Evolutionary conservation across 805 yeast genomes (phyloP).

Genomic region (Torulaspora gathmanii): DNA sequence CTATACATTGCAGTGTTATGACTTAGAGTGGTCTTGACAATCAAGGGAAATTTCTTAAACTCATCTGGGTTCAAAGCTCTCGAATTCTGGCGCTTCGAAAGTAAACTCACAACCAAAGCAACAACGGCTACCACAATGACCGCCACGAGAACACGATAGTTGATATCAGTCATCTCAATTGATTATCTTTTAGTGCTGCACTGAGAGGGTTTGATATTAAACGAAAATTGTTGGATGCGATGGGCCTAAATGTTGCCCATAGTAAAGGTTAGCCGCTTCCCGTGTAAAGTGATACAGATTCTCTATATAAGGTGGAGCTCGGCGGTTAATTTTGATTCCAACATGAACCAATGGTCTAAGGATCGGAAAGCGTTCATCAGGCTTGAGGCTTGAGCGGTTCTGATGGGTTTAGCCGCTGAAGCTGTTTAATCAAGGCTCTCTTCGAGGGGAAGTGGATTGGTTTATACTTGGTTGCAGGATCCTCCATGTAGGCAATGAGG

Average conservation of each 20-base stretch:
- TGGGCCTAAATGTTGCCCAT: not conserved
- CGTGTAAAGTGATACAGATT: not conserved
- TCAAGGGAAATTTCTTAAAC: constrained; percentile 74
- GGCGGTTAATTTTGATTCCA: constrained; percentile 2
- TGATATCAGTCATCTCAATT: constrained; percentile 6
- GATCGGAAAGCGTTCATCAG: no score
- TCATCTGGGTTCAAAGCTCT: constrained; percentile 58
- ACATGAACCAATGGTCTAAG: not conserved
- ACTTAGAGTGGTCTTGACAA: constrained; percentile 66
- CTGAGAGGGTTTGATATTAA: not conserved
- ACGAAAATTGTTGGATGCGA: constrained; percentile 3
- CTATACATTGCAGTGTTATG: constrained; percentile 82
- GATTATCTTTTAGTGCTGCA: not conserved
- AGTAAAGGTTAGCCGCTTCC: not conserved
- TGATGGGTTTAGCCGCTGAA: not conserved
- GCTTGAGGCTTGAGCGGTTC: no score
- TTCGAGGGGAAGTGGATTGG: constrained; percentile 18
- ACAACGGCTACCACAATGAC: constrained; percentile 13
- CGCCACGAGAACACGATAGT: constrained; percentile 15
- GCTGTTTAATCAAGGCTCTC: constrained; percentile 13
- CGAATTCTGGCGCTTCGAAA: constrained; percentile 31
- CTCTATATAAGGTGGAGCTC: constrained; percentile 1
- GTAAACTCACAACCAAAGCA: constrained; percentile 25
- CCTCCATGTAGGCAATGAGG: constrained; percentile 14
- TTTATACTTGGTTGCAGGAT: constrained; percentile 17